Evolutionary conservation across 2,329 filamentous ascomycete species (phyloP).

Genomic region (Ceratocystis harringtonii): DNA sequence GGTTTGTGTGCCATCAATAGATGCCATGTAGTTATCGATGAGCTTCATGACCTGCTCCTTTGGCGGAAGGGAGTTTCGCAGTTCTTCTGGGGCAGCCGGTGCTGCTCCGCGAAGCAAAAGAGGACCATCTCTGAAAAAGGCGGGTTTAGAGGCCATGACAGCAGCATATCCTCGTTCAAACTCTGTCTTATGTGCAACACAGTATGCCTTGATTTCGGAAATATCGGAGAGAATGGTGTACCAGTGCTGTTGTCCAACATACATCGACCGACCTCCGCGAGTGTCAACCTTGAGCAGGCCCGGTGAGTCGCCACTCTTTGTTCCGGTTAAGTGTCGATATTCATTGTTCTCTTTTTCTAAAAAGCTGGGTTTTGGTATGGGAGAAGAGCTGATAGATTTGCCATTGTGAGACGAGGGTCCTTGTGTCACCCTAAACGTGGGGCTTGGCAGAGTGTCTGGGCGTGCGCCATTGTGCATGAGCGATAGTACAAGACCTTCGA

Average conservation of each 20-base stretch:
- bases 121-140: slow-evolving; percentile 46
- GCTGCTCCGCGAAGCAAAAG: slow-evolving; percentile 66
- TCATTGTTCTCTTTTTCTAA: slow-evolving; percentile 23
- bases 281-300: slow-evolving; percentile 70
- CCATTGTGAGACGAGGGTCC: background rate
- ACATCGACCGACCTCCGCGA: slow-evolving; percentile 64
- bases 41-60: slow-evolving; percentile 74
- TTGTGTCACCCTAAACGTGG: background rate
- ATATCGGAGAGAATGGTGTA: slow-evolving; percentile 68
- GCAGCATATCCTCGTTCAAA: slow-evolving; percentile 67
- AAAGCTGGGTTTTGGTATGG: background rate
- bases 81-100: slow-evolving; percentile 56
- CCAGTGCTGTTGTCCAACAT: slow-evolving; percentile 74
- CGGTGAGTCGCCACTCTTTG: slow-evolving; percentile 47
- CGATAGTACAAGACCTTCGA: slow-evolving; percentile 82
- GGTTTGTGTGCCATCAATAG: slow-evolving; percentile 52
- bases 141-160: slow-evolving; percentile 53
- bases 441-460: slow-evolving; percentile 26
- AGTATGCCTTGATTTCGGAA: slow-evolving; percentile 86
- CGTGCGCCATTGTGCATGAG: slow-evolving; percentile 75
- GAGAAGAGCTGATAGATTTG: slow-evolving; percentile 6
- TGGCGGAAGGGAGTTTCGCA: slow-evolving; percentile 64
- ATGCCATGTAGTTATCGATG: slow-evolving; percentile 83
- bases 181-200: slow-evolving; percentile 72
- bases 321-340: slow-evolving; percentile 12